Conservation (phyloP, 208 protist species). For the Acanthamoeba lugdunensis region DNA sequence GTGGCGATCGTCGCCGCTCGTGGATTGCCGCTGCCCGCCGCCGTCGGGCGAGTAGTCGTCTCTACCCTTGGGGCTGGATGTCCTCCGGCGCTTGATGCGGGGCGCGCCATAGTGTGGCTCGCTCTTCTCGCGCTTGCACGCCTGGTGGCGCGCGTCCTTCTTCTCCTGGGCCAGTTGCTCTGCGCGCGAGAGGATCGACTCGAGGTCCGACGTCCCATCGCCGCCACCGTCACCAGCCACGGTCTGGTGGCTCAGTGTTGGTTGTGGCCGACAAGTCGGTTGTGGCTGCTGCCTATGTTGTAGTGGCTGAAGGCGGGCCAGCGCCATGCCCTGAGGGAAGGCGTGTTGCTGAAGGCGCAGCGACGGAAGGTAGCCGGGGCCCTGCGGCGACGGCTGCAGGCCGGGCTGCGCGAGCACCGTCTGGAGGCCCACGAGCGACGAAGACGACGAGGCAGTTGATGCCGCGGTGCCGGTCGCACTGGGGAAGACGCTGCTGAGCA, state of each 20-base stretch:
- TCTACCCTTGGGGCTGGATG: neutral
- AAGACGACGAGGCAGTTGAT: neutral
- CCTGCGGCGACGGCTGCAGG: no score
- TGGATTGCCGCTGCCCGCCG: neutral
- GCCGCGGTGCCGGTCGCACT: neutral
- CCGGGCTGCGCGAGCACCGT: no score
- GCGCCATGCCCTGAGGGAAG: neutral
- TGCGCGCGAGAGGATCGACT: constrained; percentile 13
- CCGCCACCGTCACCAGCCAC: no score
- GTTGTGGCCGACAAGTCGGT: neutral
- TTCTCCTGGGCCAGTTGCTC: neutral
- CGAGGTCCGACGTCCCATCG: neutral
- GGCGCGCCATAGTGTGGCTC: neutral
- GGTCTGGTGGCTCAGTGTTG: neutral
- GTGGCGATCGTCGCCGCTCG: neutral
- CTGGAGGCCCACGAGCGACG: no score
- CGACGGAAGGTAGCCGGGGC: no score
- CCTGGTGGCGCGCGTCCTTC: neutral
- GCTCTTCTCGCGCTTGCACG: neutral
- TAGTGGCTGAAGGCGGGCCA: neutral
- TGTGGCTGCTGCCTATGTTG: neutral
- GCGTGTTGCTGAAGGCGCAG: neutral
- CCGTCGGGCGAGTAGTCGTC: neutral
- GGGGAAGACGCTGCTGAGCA: neutral
- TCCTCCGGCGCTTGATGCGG: neutral